Evolutionary conservation across 2,329 filamentous ascomycete genomes (phyloP), one percentile per base, ranked within the genome.

Genomic region (Fusarium kyushuense): DNA sequence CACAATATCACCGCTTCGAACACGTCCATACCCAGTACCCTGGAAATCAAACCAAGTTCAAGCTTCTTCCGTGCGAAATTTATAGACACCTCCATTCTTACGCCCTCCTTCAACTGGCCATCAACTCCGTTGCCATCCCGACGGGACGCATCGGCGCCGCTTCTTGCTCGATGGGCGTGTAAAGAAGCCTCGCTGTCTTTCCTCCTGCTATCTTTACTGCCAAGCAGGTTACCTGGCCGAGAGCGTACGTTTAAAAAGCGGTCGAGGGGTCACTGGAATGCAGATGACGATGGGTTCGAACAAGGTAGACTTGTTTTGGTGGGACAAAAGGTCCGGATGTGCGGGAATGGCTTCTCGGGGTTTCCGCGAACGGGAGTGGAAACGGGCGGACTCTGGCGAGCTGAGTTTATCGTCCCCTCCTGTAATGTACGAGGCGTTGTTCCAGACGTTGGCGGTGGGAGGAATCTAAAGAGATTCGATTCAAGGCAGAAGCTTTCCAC

Each of bases 191-290:
- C 32, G 17, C 43, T 25, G 35, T 41, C 48, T 55, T 23, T 40
- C 36, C n/a, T n/a, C 30, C 6, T 19, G 19, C 7, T 29, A 5
- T 27, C 5, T 13, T 12, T 9, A 23, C n/a, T n/a, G 38, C 38
- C 38, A 21, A 21, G 19, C 6, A 27, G 12, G 17, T 23, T 47
- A 40, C 36, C n/a, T 63, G 25, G n/a, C 61, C 40, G 61, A 41
- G 58, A 64, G 57, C 61, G 53, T 56, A 48, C n/a, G 35, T 29
- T 42, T 9, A 52, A 65, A 65, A 54, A 38, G 65, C 53, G 52
- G 58, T 57, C 46, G 40, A 30, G 33, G 23, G 43, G 42, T 29
- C 42, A 48, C 65, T 66, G 65, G 65, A 69, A 69, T 69, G 65
- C 17, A 54, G 40, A 51, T 69, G 65, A 69, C 55, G 55, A 54